These are phyloP conservation scores for Cadophora gregata DNA, from an alignment of 2,329 filamentous ascomycete genomes.

Conservation along the genomic window DNA sequence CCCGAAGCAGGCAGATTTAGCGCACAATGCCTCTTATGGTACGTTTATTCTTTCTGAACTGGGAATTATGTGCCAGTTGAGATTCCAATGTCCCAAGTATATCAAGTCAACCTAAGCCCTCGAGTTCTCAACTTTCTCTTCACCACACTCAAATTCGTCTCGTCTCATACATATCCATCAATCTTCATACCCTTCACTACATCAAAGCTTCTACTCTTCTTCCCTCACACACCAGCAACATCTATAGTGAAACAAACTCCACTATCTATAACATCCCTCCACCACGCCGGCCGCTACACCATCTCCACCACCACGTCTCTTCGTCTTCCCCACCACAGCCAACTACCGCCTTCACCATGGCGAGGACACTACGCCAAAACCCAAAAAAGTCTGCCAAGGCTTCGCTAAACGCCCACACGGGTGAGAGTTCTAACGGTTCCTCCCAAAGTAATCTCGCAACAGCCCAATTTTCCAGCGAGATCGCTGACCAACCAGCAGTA, in stretches of 20 bases:
- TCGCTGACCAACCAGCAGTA: neutral
- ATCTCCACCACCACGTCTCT: neutral
- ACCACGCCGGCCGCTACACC: neutral
- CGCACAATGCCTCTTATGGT: neutral
- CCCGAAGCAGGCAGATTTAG: neutral
- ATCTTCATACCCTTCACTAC: neutral
- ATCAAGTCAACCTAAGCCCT: neutral
- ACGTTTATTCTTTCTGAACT: neutral
- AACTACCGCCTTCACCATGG: neutral
- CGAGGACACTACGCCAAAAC: neutral
- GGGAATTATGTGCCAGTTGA: neutral
- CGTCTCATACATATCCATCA: neutral
- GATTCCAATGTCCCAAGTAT: neutral
- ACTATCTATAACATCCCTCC: neutral
- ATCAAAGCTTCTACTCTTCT: neutral
- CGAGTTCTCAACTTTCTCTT: neutral
- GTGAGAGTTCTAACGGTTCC: neutral
- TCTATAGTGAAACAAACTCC: neutral
- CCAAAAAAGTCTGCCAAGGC: neutral
- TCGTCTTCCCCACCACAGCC: neutral
- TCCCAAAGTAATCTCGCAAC: neutral
- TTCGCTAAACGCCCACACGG: neutral
- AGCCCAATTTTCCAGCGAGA: neutral
- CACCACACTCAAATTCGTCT: neutral
- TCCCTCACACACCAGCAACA: neutral